A percentile compares a stretch with the other conserved stretches of the same genome.
Conservation (phyloP, 495 filamentous ascomycete species). For the Sordaria brevicollis region DNA sequence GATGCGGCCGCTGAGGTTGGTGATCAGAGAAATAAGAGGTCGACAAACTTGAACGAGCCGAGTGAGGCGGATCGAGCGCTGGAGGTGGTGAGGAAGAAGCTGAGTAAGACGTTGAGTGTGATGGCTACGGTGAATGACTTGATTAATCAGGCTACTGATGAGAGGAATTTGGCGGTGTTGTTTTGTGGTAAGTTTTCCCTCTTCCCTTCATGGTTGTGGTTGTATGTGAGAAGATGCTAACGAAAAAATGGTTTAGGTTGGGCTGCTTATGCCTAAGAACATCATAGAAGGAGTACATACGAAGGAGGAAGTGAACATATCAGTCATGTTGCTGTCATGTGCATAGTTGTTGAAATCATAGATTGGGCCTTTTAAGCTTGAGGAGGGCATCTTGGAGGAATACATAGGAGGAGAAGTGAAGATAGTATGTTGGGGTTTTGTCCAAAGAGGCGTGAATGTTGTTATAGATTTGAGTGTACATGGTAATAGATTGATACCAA, state of each 20-base stretch:
- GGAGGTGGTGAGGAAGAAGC: constrained; percentile 86
- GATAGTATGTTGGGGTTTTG: background rate
- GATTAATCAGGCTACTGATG: constrained; percentile 91
- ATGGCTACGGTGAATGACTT: constrained; percentile 92
- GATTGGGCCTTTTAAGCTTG: constrained; percentile 58
- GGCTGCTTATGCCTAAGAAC: constrained; percentile 62
- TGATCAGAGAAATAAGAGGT: constrained; percentile 10
- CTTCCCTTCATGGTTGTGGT: background rate
- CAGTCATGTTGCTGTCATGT: too few species aligned
- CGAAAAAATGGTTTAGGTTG: constrained; percentile 36
- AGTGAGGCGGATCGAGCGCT: constrained; percentile 88
- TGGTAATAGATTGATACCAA: too few species aligned
- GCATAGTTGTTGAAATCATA: too few species aligned
- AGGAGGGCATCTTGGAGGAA: background rate
- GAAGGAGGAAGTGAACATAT: too few species aligned
- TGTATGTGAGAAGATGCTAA: background rate
- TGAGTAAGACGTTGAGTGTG: constrained; percentile 86
- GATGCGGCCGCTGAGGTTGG: constrained; percentile 9
- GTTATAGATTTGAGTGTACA: too few species aligned
- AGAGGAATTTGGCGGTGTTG: constrained; percentile 81
- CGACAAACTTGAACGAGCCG: constrained; percentile 55
- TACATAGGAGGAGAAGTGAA: background rate
- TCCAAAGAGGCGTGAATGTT: too few species aligned
- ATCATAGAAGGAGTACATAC: too few species aligned
- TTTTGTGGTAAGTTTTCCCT: constrained; percentile 60